phyloP scores from a whole-genome alignment of 176 grass and related monocot species.

The Saccharum spontaneum region DNA sequence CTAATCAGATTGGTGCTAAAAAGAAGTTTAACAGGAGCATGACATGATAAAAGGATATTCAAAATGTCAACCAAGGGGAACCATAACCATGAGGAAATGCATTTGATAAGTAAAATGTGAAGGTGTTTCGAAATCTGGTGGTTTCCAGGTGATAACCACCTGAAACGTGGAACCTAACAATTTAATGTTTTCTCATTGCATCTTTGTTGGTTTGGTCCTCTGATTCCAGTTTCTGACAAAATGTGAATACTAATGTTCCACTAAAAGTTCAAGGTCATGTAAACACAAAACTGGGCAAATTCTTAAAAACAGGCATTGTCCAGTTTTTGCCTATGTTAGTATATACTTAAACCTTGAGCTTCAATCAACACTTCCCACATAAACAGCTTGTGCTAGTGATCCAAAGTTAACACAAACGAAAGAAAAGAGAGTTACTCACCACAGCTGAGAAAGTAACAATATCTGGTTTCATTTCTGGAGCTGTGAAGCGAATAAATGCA shows the following conservation, averaged over 20 bases:
- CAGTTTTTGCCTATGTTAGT: not conserved
- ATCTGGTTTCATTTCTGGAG: slow-evolving; percentile 73
- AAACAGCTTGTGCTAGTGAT: not conserved
- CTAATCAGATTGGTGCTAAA: not conserved
- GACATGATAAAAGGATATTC: not conserved
- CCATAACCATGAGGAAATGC: not conserved
- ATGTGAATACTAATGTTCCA: not conserved
- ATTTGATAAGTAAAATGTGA: not conserved
- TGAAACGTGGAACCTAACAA: not conserved
- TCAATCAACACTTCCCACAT: not conserved
- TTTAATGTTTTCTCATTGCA: not conserved
- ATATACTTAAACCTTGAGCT: not conserved
- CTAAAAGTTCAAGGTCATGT: not conserved
- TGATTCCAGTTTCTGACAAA: not conserved
- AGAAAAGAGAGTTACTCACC: not conserved
- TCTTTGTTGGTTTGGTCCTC: not conserved
- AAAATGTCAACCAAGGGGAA: not conserved
- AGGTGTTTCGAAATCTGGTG: not conserved
- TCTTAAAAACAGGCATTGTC: not conserved
- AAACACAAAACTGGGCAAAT: not conserved
- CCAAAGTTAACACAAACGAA: not conserved
- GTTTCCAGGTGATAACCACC: not conserved
- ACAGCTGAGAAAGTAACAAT: slow-evolving; percentile 45
- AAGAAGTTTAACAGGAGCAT: not conserved
- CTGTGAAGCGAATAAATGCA: slow-evolving; percentile 76